These are phyloP conservation scores for Eutypa lata DNA, from an alignment of 2,329 filamentous ascomycete genomes.

Conservation along the genomic window DNA sequence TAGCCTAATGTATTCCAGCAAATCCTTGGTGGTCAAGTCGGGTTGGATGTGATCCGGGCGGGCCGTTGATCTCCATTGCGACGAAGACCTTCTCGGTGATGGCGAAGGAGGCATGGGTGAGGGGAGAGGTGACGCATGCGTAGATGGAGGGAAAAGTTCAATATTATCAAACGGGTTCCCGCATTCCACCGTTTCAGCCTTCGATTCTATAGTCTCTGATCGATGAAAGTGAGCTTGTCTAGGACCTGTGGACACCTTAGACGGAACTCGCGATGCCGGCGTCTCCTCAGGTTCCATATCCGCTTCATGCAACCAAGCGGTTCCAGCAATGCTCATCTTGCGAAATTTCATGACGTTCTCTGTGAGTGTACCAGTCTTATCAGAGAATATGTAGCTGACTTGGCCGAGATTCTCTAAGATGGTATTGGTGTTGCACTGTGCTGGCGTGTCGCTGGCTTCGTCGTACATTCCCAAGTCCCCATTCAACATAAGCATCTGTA, in stretches of 20 bases:
- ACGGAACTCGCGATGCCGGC: not conserved
- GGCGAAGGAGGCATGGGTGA: not conserved
- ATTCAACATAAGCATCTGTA: constrained; percentile 74
- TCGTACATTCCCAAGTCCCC: constrained; percentile 90
- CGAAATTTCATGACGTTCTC: constrained; percentile 96
- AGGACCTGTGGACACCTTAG: not conserved
- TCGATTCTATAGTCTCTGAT: not conserved
- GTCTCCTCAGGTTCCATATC: constrained; percentile 47
- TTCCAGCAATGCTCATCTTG: constrained; percentile 85
- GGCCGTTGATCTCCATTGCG: constrained; percentile 30
- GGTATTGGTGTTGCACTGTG: constrained; percentile 87
- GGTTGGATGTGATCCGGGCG: constrained; percentile 43
- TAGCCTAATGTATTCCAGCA: constrained; percentile 73
- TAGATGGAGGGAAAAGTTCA: constrained; percentile 23
- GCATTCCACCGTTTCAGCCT: constrained; percentile 5
- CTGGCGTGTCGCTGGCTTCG: constrained; percentile 75
- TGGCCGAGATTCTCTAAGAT: constrained; percentile 94
- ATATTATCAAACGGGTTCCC: constrained; percentile 29
- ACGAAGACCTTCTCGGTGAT: constrained; percentile 24
- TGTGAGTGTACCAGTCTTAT: constrained; percentile 92
- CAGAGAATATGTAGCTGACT: constrained; percentile 85
- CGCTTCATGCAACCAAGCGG: constrained; percentile 80
- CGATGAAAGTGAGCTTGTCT: not conserved
- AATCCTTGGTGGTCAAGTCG: constrained; percentile 64
- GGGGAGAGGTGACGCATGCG: constrained; percentile 14